Percentiles rank a stretch among this genome's conserved stretches.
Conservation (phyloP, 2,329 filamentous ascomycete genomes). For the Knoxdaviesia capensis region DNA sequence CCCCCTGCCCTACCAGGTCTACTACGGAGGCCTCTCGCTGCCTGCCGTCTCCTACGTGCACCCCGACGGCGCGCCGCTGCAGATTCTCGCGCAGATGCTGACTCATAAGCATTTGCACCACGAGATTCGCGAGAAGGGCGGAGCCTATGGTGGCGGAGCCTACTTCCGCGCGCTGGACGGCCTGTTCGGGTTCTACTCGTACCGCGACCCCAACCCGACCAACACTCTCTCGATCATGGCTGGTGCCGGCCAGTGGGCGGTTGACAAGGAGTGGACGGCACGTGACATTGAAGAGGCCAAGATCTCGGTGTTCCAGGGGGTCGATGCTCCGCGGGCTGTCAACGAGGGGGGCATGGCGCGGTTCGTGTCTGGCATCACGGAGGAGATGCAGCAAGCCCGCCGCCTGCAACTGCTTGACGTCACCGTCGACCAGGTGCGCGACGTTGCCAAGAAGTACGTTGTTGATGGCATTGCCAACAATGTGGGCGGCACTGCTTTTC, state of each 20-base stretch:
- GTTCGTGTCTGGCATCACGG: constrained; percentile 69
- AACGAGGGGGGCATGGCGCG: constrained; percentile 71
- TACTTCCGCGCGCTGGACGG: constrained; percentile 64
- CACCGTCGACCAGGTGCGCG: constrained; percentile 55
- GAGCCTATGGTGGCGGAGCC: constrained; percentile 85
- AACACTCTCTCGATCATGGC: constrained; percentile 76
- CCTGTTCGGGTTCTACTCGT: constrained; percentile 86
- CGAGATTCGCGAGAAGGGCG: constrained; percentile 93
- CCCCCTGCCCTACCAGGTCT: constrained; percentile 89
- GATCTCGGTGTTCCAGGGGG: constrained; percentile 75
- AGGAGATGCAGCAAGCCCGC: constrained; percentile 74
- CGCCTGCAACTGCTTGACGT: constrained; percentile 77
- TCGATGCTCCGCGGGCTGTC: constrained; percentile 77
- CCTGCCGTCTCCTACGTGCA: constrained; percentile 71
- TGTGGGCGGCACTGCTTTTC: constrained; percentile 46
- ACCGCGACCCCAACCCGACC: constrained; percentile 84
- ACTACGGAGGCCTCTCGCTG: constrained; percentile 70
- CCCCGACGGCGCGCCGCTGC: constrained; percentile 55
- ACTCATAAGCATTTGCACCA: constrained; percentile 95
- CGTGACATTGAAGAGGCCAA: constrained; percentile 91
- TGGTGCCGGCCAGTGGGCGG: constrained; percentile 64
- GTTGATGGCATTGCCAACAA: constrained; percentile 42
- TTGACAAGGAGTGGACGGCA: constrained; percentile 60
- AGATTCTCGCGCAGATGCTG: constrained; percentile 75
- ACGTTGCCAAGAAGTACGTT: constrained; percentile 65